Conservation (phyloP, 2,329 filamentous ascomycete genomes). For the Calonectria hongkongensis region DNA sequence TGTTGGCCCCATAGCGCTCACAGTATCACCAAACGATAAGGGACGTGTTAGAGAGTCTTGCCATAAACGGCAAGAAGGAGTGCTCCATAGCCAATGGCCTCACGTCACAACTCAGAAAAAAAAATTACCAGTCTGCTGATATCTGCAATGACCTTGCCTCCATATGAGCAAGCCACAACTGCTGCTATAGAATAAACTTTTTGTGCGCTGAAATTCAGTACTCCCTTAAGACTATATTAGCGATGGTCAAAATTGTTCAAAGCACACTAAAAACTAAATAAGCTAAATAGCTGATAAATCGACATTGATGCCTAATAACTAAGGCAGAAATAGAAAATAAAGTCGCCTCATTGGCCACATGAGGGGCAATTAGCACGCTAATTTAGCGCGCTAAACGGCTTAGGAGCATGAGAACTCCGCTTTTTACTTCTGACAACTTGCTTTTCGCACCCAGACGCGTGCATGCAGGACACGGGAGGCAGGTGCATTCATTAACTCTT, state of each 20-base stretch:
- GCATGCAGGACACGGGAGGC: neutral
- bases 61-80: neutral
- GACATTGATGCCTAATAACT: neutral
- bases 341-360: neutral
- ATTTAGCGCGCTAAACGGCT: conserved; percentile 20
- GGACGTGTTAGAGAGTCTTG: neutral
- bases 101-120: neutral
- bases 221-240: neutral
- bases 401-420: neutral
- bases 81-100: neutral
- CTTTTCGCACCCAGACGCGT: conserved; percentile 13
- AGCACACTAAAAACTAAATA: conserved; percentile 12
- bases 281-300: conserved; percentile 4
- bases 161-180: neutral
- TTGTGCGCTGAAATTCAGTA: neutral
- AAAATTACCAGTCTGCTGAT: neutral
- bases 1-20: neutral
- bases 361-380: conserved; percentile 2
- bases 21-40: neutral
- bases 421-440: conserved; percentile 2
- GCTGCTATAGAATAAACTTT: neutral
- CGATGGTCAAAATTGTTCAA: neutral
- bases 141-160: neutral
- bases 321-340: neutral
- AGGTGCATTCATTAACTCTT: conserved; percentile 4